A percentile compares a stretch with the other conserved stretches of the same genome.
phyloP scores from a whole-genome alignment of 441 rosid species.

The Arabidopsis lyrata region DNA sequence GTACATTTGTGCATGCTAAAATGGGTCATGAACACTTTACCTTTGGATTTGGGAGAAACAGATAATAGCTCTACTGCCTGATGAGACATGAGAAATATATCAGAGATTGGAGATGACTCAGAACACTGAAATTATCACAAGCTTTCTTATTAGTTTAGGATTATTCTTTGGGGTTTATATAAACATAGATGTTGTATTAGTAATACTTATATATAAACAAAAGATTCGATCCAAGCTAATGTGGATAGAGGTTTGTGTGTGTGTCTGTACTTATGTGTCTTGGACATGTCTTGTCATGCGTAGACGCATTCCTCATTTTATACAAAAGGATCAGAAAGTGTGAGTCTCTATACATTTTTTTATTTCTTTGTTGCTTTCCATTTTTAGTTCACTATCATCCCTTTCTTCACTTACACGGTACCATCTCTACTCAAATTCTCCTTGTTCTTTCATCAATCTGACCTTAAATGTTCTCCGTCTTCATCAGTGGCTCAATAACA shows the following conservation, averaged over 20 bases:
- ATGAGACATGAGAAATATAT: slow-evolving; percentile 16
- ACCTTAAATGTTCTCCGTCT: neutral
- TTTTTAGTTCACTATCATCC: neutral
- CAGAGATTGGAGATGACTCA: slow-evolving; percentile 12
- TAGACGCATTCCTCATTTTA: slow-evolving; percentile 20
- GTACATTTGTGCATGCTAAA: neutral
- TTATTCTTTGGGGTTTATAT: neutral
- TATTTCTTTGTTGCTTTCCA: neutral
- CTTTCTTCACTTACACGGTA: slow-evolving; percentile 25
- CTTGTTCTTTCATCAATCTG: neutral
- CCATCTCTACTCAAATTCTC: neutral
- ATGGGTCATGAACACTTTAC: slow-evolving; percentile 2
- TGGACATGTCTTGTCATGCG: slow-evolving; percentile 37
- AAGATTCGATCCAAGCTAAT: neutral
- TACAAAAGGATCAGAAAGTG: slow-evolving; percentile 12
- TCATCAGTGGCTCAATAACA: neutral
- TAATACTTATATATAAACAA: neutral
- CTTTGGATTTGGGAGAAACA: neutral
- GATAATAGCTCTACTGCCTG: neutral
- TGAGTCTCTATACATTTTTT: neutral
- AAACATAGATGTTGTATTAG: neutral
- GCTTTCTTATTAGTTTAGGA: neutral
- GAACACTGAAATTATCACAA: slow-evolving; percentile 7
- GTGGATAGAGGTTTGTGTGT: slow-evolving; percentile 21
- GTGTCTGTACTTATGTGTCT: slow-evolving; percentile 22